These are phyloP conservation scores for Elaeis oleifera DNA, from an alignment of 202 grass and related monocot species.

Conservation along the genomic window DNA sequence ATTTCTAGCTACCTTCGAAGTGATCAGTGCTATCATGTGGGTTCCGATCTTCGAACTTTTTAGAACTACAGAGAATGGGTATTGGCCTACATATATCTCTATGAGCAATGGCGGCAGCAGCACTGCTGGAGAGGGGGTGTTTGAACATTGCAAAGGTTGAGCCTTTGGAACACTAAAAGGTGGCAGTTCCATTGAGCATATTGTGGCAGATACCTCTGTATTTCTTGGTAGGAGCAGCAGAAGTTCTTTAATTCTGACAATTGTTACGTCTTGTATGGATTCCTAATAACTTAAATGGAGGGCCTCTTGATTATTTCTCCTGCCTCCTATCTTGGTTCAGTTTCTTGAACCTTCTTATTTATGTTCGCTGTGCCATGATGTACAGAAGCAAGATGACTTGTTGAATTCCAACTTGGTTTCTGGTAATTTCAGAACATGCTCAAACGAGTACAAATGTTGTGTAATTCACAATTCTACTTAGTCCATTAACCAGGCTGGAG, in stretches of 20 bases:
- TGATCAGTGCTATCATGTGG: constrained; percentile 62
- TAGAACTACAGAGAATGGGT: constrained; percentile 4
- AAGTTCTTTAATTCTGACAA: constrained; percentile 65
- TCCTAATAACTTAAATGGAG: too few species aligned
- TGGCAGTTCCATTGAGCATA: constrained; percentile 57
- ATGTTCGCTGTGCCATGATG: neutral
- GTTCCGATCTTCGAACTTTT: constrained; percentile 47
- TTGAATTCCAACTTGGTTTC: too few species aligned
- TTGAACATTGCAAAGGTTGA: constrained; percentile 47
- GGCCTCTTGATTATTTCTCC: too few species aligned
- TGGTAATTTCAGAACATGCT: too few species aligned
- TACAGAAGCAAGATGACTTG: neutral
- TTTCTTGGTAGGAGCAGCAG: constrained; percentile 63
- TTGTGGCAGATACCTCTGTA: constrained; percentile 84
- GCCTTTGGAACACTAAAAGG: constrained; percentile 43
- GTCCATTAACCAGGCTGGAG: too few species aligned
- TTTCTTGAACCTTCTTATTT: neutral
- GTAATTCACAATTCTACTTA: too few species aligned
- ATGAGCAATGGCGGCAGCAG: constrained; percentile 45
- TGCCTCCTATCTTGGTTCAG: too few species aligned
- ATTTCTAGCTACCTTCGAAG: constrained; percentile 62
- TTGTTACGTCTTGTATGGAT: constrained; percentile 23
- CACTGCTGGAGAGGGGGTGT: constrained; percentile 58
- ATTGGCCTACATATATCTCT: constrained; percentile 60
- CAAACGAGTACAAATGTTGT: too few species aligned